A percentile compares a stretch with the other conserved stretches of the same genome.
Evolutionary conservation across 257 asterid species (phyloP).

Genomic region (Nicotiana otophora): DNA sequence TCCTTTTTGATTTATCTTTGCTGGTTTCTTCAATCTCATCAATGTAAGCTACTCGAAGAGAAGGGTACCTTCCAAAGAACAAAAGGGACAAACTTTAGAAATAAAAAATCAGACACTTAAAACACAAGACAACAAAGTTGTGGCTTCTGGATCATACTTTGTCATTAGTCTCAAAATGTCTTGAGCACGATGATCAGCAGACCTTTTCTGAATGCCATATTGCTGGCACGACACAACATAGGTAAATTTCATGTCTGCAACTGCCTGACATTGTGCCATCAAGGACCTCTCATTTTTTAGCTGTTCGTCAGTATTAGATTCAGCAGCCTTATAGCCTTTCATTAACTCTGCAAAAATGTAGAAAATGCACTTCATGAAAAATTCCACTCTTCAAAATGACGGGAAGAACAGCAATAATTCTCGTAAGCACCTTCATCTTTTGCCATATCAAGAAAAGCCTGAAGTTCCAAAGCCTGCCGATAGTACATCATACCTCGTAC

Average conservation of each 20-base stretch:
- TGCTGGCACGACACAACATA: constrained; percentile 94
- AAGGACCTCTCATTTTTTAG: constrained; percentile 63
- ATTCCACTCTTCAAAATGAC: neutral
- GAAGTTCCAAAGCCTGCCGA: constrained; percentile 96
- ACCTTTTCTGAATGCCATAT: constrained; percentile 85
- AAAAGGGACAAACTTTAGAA: constrained; percentile 14
- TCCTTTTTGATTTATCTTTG: constrained; percentile 47
- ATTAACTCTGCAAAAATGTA: constrained; percentile 56
- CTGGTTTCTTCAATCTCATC: constrained; percentile 88
- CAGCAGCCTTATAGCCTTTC: constrained; percentile 92
- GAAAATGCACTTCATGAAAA: constrained; percentile 8
- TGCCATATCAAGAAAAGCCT: constrained; percentile 98
- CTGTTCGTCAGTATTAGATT: constrained; percentile 57
- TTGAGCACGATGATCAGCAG: constrained; percentile 70
- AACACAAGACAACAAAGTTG: neutral
- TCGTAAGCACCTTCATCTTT: constrained; percentile 66
- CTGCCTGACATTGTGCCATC: constrained; percentile 78
- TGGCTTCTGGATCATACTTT: constrained; percentile 36
- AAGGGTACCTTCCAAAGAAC: constrained; percentile 77
- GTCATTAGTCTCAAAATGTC: constrained; percentile 94
- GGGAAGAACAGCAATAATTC: constrained; percentile 15
- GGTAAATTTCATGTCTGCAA: constrained; percentile 91
- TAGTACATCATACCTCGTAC: constrained; percentile 99
- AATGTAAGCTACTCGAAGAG: constrained; percentile 90
- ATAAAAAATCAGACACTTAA: constrained; percentile 9